Evolutionary conservation across 495 filamentous ascomycete genomes (phyloP).

Genomic region (Darksidea phi): DNA sequence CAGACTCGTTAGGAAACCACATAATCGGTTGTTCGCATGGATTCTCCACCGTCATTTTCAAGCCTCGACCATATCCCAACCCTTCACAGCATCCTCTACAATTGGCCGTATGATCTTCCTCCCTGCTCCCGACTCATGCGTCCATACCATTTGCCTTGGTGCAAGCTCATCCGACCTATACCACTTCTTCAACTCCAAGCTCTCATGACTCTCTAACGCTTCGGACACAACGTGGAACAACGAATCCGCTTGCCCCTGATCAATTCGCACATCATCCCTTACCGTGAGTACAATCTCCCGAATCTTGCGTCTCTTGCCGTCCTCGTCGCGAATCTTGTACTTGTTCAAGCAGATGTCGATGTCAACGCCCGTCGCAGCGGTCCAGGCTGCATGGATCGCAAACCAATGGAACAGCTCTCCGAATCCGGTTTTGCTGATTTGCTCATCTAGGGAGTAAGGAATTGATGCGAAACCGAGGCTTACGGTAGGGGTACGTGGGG

Average conservation of each 20-base stretch:
- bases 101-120: constrained; percentile 35
- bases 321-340: constrained; percentile 27
- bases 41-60: too few species aligned
- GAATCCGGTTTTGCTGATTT: constrained; percentile 37
- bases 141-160: constrained; percentile 37
- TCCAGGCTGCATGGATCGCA: constrained; percentile 38
- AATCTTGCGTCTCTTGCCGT: constrained; percentile 36
- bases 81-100: constrained; percentile 35
- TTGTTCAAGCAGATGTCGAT: constrained; percentile 33
- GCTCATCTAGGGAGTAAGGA: constrained; percentile 35
- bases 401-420: constrained; percentile 38
- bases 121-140: constrained; percentile 28
- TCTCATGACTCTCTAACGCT: constrained; percentile 24
- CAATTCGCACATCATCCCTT: constrained; percentile 35
- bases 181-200: constrained; percentile 31
- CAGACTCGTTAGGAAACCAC: too few species aligned
- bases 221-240: constrained; percentile 27
- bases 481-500: constrained; percentile 32
- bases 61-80: constrained; percentile 17
- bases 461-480: constrained; percentile 36
- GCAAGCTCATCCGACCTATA: constrained; percentile 28
- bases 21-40: too few species aligned
- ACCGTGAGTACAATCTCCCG: constrained; percentile 35
- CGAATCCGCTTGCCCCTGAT: constrained; percentile 34
- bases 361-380: constrained; percentile 30